A percentile compares a stretch with the other conserved stretches of the same genome.
Conservation (phyloP, 306 rosid species). For the Macrotyloma uniflorum region DNA sequence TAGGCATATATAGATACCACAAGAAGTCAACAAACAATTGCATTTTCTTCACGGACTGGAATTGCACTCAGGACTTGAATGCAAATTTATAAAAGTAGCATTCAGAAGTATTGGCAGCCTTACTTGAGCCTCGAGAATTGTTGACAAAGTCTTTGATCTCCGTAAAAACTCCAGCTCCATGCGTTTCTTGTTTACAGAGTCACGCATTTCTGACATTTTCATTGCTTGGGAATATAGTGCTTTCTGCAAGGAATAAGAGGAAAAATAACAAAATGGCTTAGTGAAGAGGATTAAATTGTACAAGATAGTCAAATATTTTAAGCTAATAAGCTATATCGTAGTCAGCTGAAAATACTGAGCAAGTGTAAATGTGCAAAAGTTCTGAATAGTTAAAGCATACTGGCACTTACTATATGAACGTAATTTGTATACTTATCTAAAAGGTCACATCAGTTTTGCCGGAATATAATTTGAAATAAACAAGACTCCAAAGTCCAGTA, state of each 20-base stretch:
- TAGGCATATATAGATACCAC: not conserved
- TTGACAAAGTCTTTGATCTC: conserved; percentile 61
- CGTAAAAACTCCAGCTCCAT: conserved; percentile 61
- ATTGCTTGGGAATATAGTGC: conserved; percentile 60
- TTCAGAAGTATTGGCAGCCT: conserved; percentile 31
- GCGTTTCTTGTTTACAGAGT: conserved; percentile 63
- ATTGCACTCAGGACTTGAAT: conserved; percentile 21
- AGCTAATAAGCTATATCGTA: conserved; percentile 5
- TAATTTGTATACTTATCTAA: not conserved
- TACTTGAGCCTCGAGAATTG: conserved; percentile 82
- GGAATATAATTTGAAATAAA: not conserved
- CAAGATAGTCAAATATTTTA: conserved; percentile 1
- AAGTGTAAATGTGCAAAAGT: conserved; percentile 10
- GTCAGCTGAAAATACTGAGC: conserved; percentile 8
- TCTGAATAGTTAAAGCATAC: conserved; percentile 23
- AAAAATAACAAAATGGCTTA: not conserved
- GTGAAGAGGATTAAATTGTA: conserved; percentile 20
- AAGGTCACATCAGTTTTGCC: not conserved
- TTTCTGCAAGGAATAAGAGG: conserved; percentile 56
- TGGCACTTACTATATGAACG: not conserved
- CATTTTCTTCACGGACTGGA: not conserved
- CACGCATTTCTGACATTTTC: conserved; percentile 61
- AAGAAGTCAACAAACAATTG: not conserved
- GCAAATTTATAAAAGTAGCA: conserved; percentile 19
- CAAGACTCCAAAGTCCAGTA: conserved; percentile 12